phyloP scores from a whole-genome alignment of 345 rosid genomes.

The Sonneratia alba region DNA sequence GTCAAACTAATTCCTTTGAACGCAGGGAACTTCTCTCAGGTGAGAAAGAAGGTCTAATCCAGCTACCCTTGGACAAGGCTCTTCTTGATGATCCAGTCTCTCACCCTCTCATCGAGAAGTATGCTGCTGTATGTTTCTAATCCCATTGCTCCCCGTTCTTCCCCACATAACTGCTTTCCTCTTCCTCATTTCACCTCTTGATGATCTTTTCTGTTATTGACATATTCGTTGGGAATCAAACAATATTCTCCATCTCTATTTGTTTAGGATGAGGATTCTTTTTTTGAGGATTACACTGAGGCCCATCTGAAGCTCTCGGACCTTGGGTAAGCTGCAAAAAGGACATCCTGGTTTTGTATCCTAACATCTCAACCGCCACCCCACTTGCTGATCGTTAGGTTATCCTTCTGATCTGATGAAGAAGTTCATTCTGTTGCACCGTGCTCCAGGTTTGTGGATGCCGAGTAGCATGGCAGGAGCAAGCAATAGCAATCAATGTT shows the following conservation, averaged over 20 bases:
- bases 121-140: conserved; percentile 48
- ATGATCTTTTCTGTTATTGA: background rate
- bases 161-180: background rate
- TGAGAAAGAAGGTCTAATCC: conserved; percentile 73
- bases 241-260: background rate
- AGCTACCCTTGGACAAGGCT: conserved; percentile 70
- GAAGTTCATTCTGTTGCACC: background rate
- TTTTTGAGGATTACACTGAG: conserved; percentile 69
- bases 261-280: conserved; percentile 67
- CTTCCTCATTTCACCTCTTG: background rate
- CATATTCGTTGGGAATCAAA: too few species aligned
- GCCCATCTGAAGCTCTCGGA: conserved; percentile 78
- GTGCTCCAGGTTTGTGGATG: conserved; percentile 25
- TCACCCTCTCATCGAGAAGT: conserved; percentile 61
- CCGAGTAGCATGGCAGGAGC: conserved; percentile 11
- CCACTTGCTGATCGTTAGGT: background rate
- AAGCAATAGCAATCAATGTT: background rate
- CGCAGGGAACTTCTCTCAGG: conserved; percentile 64
- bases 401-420: background rate
- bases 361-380: background rate
- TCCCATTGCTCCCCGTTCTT: background rate
- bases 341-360: background rate
- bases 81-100: conserved; percentile 68
- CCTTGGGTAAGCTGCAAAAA: conserved; percentile 42
- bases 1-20: background rate